A percentile compares a stretch with the other conserved stretches of the same genome.
Conservation (phyloP, 805 yeast genomes). For the Nakazawaea molendinolei region DNA sequence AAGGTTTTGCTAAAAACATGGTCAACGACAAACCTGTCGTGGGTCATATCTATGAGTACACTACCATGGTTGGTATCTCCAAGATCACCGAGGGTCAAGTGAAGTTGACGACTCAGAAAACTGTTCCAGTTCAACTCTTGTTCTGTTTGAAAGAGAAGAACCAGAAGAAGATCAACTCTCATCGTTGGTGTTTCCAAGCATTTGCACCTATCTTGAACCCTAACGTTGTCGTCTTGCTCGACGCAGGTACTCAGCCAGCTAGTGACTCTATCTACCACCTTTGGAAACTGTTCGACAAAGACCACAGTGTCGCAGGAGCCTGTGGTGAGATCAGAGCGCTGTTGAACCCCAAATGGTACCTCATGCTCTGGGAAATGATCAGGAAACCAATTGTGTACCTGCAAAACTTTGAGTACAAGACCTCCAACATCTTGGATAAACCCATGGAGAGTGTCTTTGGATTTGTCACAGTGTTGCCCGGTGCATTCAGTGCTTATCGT, state of each 20-base stretch:
- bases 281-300: constrained; percentile 80
- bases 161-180: constrained; percentile 87
- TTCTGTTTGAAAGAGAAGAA: constrained; percentile 89
- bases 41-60: constrained; percentile 89
- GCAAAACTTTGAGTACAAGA: constrained; percentile 94
- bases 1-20: constrained; percentile 89
- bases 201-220: constrained; percentile 81
- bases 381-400: constrained; percentile 81
- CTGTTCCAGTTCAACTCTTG: constrained; percentile 78
- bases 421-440: constrained; percentile 89
- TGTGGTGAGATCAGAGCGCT: constrained; percentile 95
- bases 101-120: constrained; percentile 57
- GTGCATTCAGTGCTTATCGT: constrained; percentile 94
- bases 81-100: constrained; percentile 56
- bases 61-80: constrained; percentile 83
- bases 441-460: constrained; percentile 96
- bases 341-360: constrained; percentile 46
- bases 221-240: constrained; percentile 73
- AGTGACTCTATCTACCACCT: constrained; percentile 78
- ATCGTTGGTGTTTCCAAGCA: constrained; percentile 95
- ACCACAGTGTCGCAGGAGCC: constrained; percentile 87
- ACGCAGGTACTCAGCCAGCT: constrained; percentile 92
- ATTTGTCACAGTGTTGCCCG: constrained; percentile 89
- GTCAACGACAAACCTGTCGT: constrained; percentile 77
- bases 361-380: constrained; percentile 7